Evolutionary conservation across 305 asterid species (phyloP).

Genomic region (Solanum aculeatissimum): DNA sequence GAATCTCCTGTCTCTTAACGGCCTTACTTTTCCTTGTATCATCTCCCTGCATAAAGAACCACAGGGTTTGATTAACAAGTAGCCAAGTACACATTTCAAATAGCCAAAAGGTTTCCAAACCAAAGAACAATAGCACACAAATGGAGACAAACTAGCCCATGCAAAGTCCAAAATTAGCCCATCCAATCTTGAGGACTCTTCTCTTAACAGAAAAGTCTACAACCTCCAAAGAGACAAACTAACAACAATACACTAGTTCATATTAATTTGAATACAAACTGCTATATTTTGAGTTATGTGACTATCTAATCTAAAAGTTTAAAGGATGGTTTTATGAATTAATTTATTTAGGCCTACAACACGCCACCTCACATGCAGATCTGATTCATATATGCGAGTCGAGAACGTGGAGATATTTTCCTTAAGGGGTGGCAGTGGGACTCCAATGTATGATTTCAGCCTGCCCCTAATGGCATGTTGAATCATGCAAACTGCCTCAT

Average conservation of each 20-base stretch:
- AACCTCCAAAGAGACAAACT: not conserved
- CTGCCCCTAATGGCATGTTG: not conserved
- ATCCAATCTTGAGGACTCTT: not conserved
- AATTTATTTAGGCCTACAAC: not conserved
- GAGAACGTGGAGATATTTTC: not conserved
- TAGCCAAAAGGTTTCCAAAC: not conserved
- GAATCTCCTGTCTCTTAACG: conserved; percentile 52
- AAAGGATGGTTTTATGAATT: not conserved
- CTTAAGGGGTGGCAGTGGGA: not conserved
- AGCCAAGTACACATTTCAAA: not conserved
- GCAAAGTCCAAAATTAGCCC: not conserved
- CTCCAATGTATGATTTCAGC: not conserved
- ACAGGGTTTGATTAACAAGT: not conserved
- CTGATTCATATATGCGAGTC: not conserved
- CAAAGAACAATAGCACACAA: not conserved
- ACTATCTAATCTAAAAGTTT: not conserved
- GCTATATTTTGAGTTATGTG: not conserved
- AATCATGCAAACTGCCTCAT: not conserved
- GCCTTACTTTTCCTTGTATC: conserved; percentile 49
- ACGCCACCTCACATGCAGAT: not conserved
- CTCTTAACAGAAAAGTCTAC: not conserved
- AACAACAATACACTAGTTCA: not conserved
- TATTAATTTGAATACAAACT: not conserved
- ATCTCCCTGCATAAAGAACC: conserved; percentile 40
- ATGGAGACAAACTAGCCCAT: no score